Evolutionary conservation across 441 rosid species (phyloP).

Genomic region (Erodium texanum): DNA sequence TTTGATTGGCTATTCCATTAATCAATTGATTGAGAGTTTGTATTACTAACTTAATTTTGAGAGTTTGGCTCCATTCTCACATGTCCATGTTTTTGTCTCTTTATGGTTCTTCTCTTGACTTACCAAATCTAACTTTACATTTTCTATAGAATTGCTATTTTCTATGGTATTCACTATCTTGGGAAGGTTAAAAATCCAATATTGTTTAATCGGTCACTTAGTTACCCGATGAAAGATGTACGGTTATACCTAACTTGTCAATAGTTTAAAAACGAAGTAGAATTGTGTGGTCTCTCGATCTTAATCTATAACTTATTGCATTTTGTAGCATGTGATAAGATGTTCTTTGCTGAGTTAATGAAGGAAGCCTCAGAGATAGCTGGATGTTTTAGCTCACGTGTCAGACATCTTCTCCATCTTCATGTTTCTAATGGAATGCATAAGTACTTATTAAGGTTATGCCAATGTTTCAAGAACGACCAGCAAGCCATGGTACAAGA

Average conservation of each 20-base stretch:
- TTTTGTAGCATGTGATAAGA: slow-evolving; percentile 63
- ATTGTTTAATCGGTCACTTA: not conserved
- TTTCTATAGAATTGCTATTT: not conserved
- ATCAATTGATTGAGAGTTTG: not conserved
- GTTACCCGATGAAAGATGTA: not conserved
- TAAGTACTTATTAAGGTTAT: slow-evolving; percentile 36
- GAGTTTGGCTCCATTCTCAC: not conserved
- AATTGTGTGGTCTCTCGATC: not conserved
- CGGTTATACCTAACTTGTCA: not conserved
- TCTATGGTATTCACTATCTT: not conserved
- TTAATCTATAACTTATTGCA: not conserved
- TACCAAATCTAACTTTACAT: not conserved
- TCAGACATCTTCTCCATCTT: slow-evolving; percentile 64
- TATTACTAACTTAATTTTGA: not conserved
- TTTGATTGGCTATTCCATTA: not conserved
- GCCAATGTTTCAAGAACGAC: slow-evolving; percentile 47
- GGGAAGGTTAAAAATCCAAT: not conserved
- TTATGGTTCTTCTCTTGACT: not conserved
- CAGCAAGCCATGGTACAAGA: slow-evolving; percentile 46
- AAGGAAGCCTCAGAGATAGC: slow-evolving; percentile 73
- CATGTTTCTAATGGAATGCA: slow-evolving; percentile 67
- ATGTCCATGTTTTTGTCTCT: not conserved
- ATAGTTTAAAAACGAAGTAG: not conserved
- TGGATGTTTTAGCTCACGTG: slow-evolving; percentile 68
- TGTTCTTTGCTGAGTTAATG: slow-evolving; percentile 74